Base-by-base conservation (phyloP, 352 stramenopile species). In the Globisporangium perplexum region DNA sequence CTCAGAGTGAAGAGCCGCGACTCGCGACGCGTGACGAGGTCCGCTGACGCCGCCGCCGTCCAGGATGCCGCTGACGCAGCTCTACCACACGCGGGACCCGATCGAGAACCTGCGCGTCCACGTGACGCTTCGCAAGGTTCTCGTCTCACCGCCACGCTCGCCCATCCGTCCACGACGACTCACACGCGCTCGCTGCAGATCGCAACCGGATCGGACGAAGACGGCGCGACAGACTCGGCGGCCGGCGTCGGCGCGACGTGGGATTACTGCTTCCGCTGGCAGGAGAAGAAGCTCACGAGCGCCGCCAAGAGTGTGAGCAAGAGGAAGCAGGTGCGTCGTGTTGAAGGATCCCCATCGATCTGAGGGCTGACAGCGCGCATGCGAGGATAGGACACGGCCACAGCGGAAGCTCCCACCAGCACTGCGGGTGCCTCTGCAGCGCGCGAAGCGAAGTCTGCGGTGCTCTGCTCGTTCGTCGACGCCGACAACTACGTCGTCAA, bases 31-130 rank as follows among this genome's bases (percentile, higher is more conserved):
- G 26, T 30, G 26, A 30, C 26, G 26, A 30, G n/a, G n/a, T n/a
- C n/a, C n/a, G 12, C 31, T 38, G 38, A 44, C 38, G 10, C 33
- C 11, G 14, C 5, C 11, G 14, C 1, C 12, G 14, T 18, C 1
- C n/a, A 26, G 18, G 23, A 82, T 73, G 67, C 52, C 56, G 44
- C 47, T 64, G 48, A 86, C 73, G 43, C 62, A 74, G 33, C 80
- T 74, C 64, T 91, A 88, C 58, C 78, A 89, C 71, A 80, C 81
- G 44, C 72, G 71, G 57, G 77, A 88, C 54, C 76, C 81, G 11
- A 87, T 91, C 56, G 76, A 86, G 59, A 84, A 88, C 50, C 56
- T 91, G 17, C 63, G 61, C 43, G 43, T 91, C 31, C 60, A 63
- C 18, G 74, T 88, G 23, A 75, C 66, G 2, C 65, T 83, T 22